Base-by-base conservation (phyloP, 805 yeast genomes). In the Ogataea allantospora region DNA sequence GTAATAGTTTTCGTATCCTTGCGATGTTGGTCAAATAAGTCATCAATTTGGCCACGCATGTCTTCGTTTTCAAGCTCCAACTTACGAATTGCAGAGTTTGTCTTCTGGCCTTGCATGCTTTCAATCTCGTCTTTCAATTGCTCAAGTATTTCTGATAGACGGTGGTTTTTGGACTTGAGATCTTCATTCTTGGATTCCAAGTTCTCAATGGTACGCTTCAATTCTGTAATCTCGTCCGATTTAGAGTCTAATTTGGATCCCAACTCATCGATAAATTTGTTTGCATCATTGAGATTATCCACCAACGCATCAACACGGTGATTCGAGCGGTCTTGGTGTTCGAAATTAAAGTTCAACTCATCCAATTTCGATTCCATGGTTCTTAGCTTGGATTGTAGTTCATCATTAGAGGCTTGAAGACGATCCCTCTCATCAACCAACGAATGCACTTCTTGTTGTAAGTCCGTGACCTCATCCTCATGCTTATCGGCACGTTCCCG, bases 241-340 rank as follows among this genome's bases (percentile, higher is more conserved):
- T 47, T 39, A 4, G 40, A 35, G 11, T 55, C 60, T 13, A 58
- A 53, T 21, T 35, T 36, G 11, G 19, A n/a, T 23, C 36, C 44
- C 25, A 64, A 63, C 6, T 54, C 50, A 27, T 55, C 55, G 21
- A 40, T 38, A 11, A 50, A 34, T 13, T 40, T 40, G 16, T 43
- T 36, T 10, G 46, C 44, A 11, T 50, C 47, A 9, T 38, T 39
- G 7, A 42, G 19, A 40, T 41, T 31, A 5, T 38, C 42, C 9
- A 38, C 42, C 7, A 53, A 27, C 11, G 40, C 43, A 11, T 36
- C 40, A 16, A 51, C 41, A 6, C 30, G 25, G 14, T 17, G 22
- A 14, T 25, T 34, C 3, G 46, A 43, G 13, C 32, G 44, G 17
- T 35, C 40, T 20, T 49, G 41, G 12, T 42, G 38, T 19, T 27